Conservation (phyloP, 1,284 basidiomycete genomes). For the Ceratobasidium sp. region DNA sequence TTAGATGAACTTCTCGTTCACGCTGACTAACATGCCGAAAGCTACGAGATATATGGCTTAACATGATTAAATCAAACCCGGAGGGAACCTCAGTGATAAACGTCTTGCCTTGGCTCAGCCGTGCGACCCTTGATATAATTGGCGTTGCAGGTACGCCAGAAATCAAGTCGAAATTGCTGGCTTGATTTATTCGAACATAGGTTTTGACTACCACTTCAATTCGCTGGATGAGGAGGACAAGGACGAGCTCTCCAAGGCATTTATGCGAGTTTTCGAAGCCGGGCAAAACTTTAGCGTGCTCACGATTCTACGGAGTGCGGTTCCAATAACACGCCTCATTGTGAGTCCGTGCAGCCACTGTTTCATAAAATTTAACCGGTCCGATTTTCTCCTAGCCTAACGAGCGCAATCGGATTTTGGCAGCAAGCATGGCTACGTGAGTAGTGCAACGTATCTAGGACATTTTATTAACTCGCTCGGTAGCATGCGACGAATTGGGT, state of each 20-base stretch:
- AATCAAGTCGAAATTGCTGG: constrained; percentile 1
- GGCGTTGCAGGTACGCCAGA: constrained; percentile 16
- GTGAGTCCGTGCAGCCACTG: neutral
- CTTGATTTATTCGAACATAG: constrained; percentile 53
- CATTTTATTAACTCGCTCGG: constrained; percentile 20
- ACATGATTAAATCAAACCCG: constrained; percentile 2
- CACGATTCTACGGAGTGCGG: neutral
- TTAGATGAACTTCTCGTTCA: too few species aligned
- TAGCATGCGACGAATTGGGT: constrained; percentile 46
- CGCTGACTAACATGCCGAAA: neutral
- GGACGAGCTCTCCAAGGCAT: constrained; percentile 15
- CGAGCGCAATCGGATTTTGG: constrained; percentile 5
- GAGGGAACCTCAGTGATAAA: constrained; percentile 33
- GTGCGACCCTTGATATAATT: constrained; percentile 41
- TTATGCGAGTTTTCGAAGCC: constrained; percentile 22
- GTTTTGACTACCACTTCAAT: constrained; percentile 60
- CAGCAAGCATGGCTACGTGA: constrained; percentile 24
- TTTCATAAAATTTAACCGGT: constrained; percentile 17
- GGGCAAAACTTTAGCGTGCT: constrained; percentile 51
- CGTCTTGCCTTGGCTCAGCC: constrained; percentile 45
- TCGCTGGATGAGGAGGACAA: constrained; percentile 35
- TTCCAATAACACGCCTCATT: neutral
- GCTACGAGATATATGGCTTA: constrained; percentile 32
- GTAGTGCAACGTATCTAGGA: constrained; percentile 46
- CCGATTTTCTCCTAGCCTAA: neutral